These are phyloP conservation scores for Volvox africanus DNA, from an alignment of 139 green algal species.

Conservation along the genomic window DNA sequence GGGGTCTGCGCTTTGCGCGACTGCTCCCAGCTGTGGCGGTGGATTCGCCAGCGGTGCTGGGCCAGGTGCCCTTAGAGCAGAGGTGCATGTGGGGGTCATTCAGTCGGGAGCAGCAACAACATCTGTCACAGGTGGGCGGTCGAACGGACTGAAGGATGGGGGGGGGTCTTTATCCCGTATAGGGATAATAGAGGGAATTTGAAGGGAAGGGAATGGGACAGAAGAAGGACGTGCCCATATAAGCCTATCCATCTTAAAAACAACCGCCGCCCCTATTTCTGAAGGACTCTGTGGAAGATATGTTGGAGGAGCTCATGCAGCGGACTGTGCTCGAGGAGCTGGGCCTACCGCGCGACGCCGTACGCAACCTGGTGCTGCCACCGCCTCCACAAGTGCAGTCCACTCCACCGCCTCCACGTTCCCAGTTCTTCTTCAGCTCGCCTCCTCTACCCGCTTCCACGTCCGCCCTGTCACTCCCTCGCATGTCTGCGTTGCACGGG, in stretches of 20 bases:
- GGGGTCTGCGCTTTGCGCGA: slow-evolving; percentile 13
- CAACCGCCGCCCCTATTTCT: too few species aligned
- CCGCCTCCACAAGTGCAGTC: not conserved
- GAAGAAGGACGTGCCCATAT: too few species aligned
- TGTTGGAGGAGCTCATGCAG: slow-evolving; percentile 54
- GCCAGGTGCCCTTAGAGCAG: slow-evolving; percentile 10
- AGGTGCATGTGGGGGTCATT: not conserved
- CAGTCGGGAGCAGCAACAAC: not conserved
- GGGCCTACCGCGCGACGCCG: slow-evolving; percentile 53
- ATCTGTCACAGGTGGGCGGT: not conserved
- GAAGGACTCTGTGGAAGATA: slow-evolving; percentile 39
- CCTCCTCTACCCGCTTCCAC: not conserved
- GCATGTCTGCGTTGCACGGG: not conserved
- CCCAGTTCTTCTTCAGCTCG: not conserved
- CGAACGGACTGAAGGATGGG: too few species aligned
- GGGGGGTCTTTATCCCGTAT: too few species aligned
- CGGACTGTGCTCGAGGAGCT: slow-evolving; percentile 52
- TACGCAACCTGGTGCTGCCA: slow-evolving; percentile 48
- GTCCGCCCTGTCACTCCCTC: too few species aligned
- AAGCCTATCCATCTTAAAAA: too few species aligned
- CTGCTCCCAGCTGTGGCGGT: slow-evolving; percentile 39
- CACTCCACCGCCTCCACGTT: too few species aligned
- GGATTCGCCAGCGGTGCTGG: slow-evolving; percentile 22
- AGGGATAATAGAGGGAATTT: too few species aligned
- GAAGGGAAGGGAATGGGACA: too few species aligned